Conservation (phyloP, 2,329 filamentous ascomycete species). For the Pyrenochaeta sp. region DNA sequence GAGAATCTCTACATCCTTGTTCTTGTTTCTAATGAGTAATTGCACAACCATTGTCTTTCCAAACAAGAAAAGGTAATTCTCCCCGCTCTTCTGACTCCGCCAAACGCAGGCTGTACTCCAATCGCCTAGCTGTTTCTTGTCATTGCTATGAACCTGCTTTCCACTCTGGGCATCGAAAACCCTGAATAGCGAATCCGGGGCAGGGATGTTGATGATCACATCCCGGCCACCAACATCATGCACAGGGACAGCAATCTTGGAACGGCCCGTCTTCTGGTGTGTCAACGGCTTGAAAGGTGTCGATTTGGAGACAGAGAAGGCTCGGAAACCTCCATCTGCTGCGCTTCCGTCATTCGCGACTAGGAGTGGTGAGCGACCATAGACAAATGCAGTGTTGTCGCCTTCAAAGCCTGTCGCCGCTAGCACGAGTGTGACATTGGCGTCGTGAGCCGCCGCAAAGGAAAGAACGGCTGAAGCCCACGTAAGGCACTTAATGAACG, state of each 20-base stretch:
- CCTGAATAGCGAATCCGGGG: constrained; percentile 38
- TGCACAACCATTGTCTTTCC: constrained; percentile 43
- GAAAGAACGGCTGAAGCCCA: constrained; percentile 14
- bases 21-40: constrained; percentile 24
- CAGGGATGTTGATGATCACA: constrained; percentile 39
- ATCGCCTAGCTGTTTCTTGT: constrained; percentile 38
- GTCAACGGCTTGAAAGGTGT: constrained; percentile 18
- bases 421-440: constrained; percentile 29
- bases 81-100: constrained; percentile 34
- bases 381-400: constrained; percentile 41
- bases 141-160: constrained; percentile 22
- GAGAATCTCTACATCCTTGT: constrained; percentile 28
- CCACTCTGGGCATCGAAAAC: constrained; percentile 33
- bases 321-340: constrained; percentile 37
- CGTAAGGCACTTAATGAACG: constrained; percentile 1
- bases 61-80: constrained; percentile 40
- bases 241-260: constrained; percentile 36
- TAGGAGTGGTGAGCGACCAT: constrained; percentile 27
- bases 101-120: constrained; percentile 42
- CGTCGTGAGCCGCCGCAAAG: constrained; percentile 21
- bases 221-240: constrained; percentile 33
- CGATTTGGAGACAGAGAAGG: constrained; percentile 19
- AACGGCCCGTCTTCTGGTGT: constrained; percentile 36
- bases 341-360: constrained; percentile 41
- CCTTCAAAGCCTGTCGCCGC: constrained; percentile 35